A percentile compares a stretch with the other conserved stretches of the same genome.
Evolutionary conservation across 177 flowering plant genomes (phyloP).

Genomic region (Tripterygium wilfordii): DNA sequence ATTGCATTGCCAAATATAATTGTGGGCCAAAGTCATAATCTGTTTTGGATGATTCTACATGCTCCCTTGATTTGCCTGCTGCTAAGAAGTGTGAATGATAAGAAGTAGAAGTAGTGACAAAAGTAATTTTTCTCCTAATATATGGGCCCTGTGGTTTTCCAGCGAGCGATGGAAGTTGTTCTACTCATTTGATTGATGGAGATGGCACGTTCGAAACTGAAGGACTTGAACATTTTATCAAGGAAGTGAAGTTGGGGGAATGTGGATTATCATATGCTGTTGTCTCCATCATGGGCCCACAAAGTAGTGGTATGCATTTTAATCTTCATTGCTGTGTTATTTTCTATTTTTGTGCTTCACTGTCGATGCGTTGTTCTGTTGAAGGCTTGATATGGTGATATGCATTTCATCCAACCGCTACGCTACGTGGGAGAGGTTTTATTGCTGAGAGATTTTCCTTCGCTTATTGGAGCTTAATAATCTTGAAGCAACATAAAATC

Average conservation of each 20-base stretch:
- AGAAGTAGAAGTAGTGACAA: not conserved
- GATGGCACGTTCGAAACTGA: slow-evolving; percentile 67
- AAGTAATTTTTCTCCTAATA: not conserved
- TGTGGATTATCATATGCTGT: slow-evolving; percentile 88
- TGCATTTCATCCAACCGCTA: not conserved
- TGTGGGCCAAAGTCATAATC: not conserved
- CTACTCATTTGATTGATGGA: slow-evolving; percentile 78
- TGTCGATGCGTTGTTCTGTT: too few relatives aligned
- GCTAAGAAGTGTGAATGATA: too few relatives aligned
- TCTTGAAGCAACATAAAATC: too few relatives aligned
- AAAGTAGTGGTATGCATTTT: slow-evolving; percentile 75
- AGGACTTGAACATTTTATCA: slow-evolving; percentile 56
- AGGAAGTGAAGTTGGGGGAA: slow-evolving; percentile 58
- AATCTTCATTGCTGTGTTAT: not conserved
- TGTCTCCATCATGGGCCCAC: slow-evolving; percentile 94
- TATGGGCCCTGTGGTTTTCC: slow-evolving; percentile 8
- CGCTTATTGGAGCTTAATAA: too few relatives aligned
- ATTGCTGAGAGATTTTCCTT: too few relatives aligned
- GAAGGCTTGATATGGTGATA: not conserved
- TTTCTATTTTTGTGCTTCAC: not conserved
- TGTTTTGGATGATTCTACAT: not conserved
- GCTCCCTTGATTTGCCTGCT: too few relatives aligned
- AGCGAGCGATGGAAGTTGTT: slow-evolving; percentile 43
- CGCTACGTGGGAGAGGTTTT: not conserved
- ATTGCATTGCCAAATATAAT: too few relatives aligned